Evolutionary conservation across 768 basidiomycete genomes (phyloP), one percentile per base, ranked within the genome.

Genomic region (Inosperma sp.): DNA sequence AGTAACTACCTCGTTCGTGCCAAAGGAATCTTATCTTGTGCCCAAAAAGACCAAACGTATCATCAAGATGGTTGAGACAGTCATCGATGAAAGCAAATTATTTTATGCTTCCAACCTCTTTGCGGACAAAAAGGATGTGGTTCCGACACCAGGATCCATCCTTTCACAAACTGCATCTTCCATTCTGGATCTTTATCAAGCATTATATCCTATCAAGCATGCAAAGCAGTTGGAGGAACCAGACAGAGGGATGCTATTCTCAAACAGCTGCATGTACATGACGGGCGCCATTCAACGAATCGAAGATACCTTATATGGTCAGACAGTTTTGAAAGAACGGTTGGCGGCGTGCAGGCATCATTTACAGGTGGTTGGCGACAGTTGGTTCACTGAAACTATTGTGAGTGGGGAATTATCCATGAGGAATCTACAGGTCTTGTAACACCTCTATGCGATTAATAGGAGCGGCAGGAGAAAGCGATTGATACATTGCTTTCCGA

Each of bases 251-350:
- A 83, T 95, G 77, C 79, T 81, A 42, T 86, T 86, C 62, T 83
- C 88, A 14, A 96, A 96, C 63, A 86, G 94, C 55, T 90, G 84
- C 56, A 59, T 78, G 17, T 89, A 85, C 62, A 74, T 94, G 22
- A 74, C 73, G 25, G 65, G 68, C 17, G 78, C 85, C 57, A 63
- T 85, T 0, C 72, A 70, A 50, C 71, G 70, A 23, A 54, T 82
- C 17, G 67, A 65, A 39, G 56, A 61, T 19, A 62, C 58, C 3
- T 54, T 64, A n/a, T 60, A 58, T 48, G 58, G 60, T 12, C 59
- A 65, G 26, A 52, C 59, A 16, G 55, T 39, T 4, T 65, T 77
- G 22, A 72, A 71, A 56, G 79, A 75, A 36, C 77, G 72, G 51
- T 63, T 84, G 34, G 65, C 62, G 10, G 86, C 84, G 61, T 78